Base-by-base conservation (phyloP, 768 basidiomycete genomes). In the Serendipita indica region DNA sequence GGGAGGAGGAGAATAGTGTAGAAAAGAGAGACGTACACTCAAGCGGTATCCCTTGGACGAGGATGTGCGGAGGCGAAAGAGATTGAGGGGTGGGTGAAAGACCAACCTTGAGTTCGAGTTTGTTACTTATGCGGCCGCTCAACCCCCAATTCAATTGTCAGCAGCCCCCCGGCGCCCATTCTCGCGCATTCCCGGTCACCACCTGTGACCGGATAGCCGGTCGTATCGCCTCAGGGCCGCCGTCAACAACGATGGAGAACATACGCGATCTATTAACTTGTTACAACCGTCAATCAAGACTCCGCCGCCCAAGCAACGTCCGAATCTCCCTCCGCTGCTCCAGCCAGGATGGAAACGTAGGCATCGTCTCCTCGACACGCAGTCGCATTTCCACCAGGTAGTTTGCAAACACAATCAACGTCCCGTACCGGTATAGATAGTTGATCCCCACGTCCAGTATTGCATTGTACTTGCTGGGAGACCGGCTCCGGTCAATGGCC, bases 371-470 rank as follows among this genome's bases (percentile, higher is more conserved):
- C 16, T 60, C 57, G 33, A 30, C 35, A 1, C 52, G 58, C 14
- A 18, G 22, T 28, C 49, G 49, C 62, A 67, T 69, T 69, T 94
- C 91, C 57, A 98, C 82, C 63, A 98, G 76, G 69, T 94, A 98
- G 68, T 96, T 92, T 49, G 96, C 86, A 60, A 99, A 89, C 3
- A 89, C 89, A 64, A 98, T 94, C 33, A 96, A 75, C 2, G 88
- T 83, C 4, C 87, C 94, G 66, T 98, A 96, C 61, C 69, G 65
- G 60, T 63, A 93, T 79, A 98, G 70, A 68, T 99, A 99, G 69
- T 96, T 98, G 59, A 89, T 80, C 2, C 86, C 83, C 56, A 90
- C 74, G 33, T 78, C 79, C 63, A 80, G 77, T 58, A 97, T 64
- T 63, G 87, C 87, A 49, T 74, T 76, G 59, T 88, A 79, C 69